Evolutionary conservation across 2,329 filamentous ascomycete species (phyloP), one percentile per base, ranked within the genome.

Genomic region (Talaromyces piceae): DNA sequence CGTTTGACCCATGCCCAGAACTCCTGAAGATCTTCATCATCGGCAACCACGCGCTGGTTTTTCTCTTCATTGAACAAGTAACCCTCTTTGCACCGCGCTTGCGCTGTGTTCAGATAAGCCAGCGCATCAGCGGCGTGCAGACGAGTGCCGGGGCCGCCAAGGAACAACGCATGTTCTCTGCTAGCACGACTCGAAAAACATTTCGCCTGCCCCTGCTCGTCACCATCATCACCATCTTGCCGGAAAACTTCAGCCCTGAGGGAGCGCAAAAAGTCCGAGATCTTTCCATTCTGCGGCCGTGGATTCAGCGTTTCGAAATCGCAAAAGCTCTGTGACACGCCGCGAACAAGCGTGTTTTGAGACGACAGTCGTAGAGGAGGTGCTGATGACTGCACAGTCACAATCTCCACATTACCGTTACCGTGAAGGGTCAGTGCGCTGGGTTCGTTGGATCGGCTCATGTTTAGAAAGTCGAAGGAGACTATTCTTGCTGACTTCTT

Each of bases 391-490:
- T 75, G 76, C 16, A 77, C 67, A 26, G 73, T 75, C 27, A 76
- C 58, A 5, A 80, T 65, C 30, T 74, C 72, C 3, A 83, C 67
- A 20, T 72, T 67, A 4, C 77, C 74, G 57, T 77, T 74, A 3
- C 76, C 73, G 46, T 76, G 69, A 3, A 84, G 64, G 2, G 74
- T 73, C 47, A 84, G 65, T 23, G 78, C 71, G 54, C 72, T 75
- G 39, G 79, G 74, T 37, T 76, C 75, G n/a, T 68, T 64, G 4
- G 70, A 68, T 12, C 67, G 67, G 30, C 68, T 71, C 41, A 73
- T 62, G 44, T 74, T 74, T 52, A 82, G 71, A 63, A 82, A 84
- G 57, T 84, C 81, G 57, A 83, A 84, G 0, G 79, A 78, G 13
- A 83, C 76, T 16, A 81, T 66, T 16, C 76, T 71, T 25, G 73